A percentile compares a stretch with the other conserved stretches of the same genome.
Conservation (phyloP, 2,329 filamentous ascomycete genomes). For the Trichoderma arundinaceum region DNA sequence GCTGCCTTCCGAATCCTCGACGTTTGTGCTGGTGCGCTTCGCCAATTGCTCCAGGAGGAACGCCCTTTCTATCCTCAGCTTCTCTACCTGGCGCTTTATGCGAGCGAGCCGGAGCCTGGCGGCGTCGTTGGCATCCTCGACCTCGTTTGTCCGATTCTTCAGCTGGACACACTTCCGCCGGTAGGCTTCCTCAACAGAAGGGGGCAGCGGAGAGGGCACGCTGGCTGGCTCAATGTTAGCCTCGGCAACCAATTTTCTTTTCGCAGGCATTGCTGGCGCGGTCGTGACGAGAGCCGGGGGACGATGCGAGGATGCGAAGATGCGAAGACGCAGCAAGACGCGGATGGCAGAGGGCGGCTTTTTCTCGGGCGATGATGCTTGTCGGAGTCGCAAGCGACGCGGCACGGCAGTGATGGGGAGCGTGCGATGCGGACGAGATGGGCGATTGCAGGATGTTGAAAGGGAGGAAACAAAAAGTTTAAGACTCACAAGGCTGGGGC, state of each 20-base stretch:
- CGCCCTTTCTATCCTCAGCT: constrained; percentile 85
- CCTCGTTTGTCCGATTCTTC: constrained; percentile 87
- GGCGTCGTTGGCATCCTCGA: constrained; percentile 89
- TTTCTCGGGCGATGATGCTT: neutral
- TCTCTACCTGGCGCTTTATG: constrained; percentile 84
- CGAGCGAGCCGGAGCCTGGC: constrained; percentile 79
- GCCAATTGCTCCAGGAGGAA: constrained; percentile 75
- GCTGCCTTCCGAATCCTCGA: constrained; percentile 79
- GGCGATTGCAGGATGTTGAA: neutral
- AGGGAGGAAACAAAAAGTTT: constrained; percentile 22
- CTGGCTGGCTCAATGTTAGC: constrained; percentile 51
- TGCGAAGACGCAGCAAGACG: constrained; percentile 22
- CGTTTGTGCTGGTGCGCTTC: constrained; percentile 74
- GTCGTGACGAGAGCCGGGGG: neutral
- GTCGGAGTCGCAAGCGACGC: constrained; percentile 4
- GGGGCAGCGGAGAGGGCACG: constrained; percentile 70
- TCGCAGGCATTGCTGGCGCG: constrained; percentile 42
- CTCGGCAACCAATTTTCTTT: constrained; percentile 45
- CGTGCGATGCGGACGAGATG: constrained; percentile 4
- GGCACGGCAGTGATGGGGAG: neutral
- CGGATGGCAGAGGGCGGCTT: neutral
- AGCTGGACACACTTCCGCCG: constrained; percentile 95
- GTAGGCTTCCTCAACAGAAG: constrained; percentile 94
- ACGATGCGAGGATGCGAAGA: constrained; percentile 6
- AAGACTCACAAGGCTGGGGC: constrained; percentile 41